Conservation (phyloP, 2,329 filamentous ascomycete genomes). For the Fusarium mangiferae region DNA sequence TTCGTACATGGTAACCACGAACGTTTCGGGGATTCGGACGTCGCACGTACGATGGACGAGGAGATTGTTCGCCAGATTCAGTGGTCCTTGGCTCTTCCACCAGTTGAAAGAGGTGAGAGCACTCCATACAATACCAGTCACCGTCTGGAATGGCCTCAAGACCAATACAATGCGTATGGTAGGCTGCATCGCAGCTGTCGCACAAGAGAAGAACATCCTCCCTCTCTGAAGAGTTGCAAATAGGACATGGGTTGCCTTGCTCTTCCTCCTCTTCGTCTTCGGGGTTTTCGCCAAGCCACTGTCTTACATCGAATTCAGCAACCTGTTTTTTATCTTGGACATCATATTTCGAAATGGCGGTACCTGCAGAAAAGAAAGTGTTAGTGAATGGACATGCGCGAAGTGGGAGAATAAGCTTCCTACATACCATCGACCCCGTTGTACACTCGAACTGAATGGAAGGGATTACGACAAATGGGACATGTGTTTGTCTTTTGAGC, state of each 20-base stretch:
- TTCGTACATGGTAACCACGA: constrained; percentile 58
- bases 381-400: constrained; percentile 34
- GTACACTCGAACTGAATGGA: constrained; percentile 89
- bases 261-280: constrained; percentile 77
- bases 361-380: constrained; percentile 55
- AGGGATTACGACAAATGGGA: constrained; percentile 92
- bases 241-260: constrained; percentile 77
- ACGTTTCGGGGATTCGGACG: constrained; percentile 48
- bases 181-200: constrained; percentile 88
- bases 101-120: constrained; percentile 63
- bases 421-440: constrained; percentile 80
- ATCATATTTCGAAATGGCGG: constrained; percentile 65
- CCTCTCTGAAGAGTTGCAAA: constrained; percentile 84
- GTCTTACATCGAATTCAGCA: constrained; percentile 84
- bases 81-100: constrained; percentile 46
- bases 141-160: constrained; percentile 80
- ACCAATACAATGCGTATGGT: constrained; percentile 92
- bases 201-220: constrained; percentile 89
- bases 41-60: constrained; percentile 44
- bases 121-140: constrained; percentile 92
- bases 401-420: constrained; percentile 21
- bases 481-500: constrained; percentile 97
- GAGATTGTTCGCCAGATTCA: constrained; percentile 50
- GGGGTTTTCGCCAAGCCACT: constrained; percentile 76
- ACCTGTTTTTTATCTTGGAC: constrained; percentile 90